Conservation (phyloP, 164 flowering plant species). For the Dillenia suffruticosa region DNA sequence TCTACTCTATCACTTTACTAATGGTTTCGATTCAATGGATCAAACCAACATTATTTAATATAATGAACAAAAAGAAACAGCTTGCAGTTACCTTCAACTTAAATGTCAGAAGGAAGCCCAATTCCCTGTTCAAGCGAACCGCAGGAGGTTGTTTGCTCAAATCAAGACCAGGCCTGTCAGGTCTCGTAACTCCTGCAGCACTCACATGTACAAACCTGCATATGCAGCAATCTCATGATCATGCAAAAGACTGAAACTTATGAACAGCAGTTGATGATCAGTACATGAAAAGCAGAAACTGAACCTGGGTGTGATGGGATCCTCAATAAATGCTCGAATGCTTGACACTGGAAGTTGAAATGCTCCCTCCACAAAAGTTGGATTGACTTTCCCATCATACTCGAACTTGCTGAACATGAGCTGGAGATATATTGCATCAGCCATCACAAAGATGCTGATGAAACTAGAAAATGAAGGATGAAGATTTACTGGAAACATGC, state of each 20-base stretch:
- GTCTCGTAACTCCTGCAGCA: conserved; percentile 97
- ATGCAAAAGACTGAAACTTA: conserved; percentile 1
- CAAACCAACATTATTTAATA: no score
- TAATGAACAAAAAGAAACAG: no score
- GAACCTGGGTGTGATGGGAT: conserved; percentile 86
- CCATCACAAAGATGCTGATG: neutral
- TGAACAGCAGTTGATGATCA: neutral
- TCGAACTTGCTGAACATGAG: conserved; percentile 99
- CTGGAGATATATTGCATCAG: conserved; percentile 37
- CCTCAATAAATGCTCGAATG: conserved; percentile 66
- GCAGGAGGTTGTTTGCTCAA: conserved; percentile 98
- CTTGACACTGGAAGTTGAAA: conserved; percentile 85
- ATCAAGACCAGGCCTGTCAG: conserved; percentile 92
- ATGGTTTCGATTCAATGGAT: no score
- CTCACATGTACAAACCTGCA: conserved; percentile 93
- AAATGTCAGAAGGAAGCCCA: conserved; percentile 82
- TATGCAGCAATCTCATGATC: conserved; percentile 5
- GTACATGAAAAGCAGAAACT: neutral
- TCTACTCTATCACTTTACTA: neutral
- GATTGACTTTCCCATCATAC: conserved; percentile 90
- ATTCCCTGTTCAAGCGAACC: conserved; percentile 92
- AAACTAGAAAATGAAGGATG: conserved; percentile 2
- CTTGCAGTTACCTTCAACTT: conserved; percentile 68
- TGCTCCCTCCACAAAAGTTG: conserved; percentile 84
- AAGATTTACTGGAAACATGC: conserved; percentile 22